Evolutionary conservation across 2,329 filamentous ascomycete species (phyloP).

Genomic region (Alternaria tenuissima): DNA sequence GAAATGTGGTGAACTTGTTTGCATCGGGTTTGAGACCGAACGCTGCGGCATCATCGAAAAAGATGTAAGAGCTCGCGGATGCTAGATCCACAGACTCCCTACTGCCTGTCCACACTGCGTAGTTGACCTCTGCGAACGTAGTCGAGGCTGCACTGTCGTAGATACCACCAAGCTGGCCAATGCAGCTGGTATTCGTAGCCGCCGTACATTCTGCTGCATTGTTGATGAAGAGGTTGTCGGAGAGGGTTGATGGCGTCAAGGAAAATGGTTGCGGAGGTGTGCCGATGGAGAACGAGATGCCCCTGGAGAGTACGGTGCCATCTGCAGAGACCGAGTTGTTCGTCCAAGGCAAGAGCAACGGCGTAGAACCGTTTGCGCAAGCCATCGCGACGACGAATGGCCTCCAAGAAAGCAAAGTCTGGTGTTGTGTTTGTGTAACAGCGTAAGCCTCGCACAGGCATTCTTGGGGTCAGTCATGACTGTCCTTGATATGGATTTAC

Average conservation of each 20-base stretch:
- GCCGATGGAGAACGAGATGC: conserved; percentile 25
- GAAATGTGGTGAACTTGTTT: conserved; percentile 25
- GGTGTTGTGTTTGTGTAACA: conserved; percentile 1
- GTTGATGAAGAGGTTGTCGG: conserved; percentile 26
- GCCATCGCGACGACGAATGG: conserved; percentile 17
- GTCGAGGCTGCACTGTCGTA: conserved; percentile 25
- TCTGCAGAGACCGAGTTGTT: conserved; percentile 25
- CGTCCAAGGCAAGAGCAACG: conserved; percentile 28
- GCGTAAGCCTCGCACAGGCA: background rate
- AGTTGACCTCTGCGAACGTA: conserved; percentile 21
- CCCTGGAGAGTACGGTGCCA: conserved; percentile 23
- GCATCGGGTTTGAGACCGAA: conserved; percentile 24
- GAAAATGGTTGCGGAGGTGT: conserved; percentile 28
- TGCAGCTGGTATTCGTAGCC: conserved; percentile 26
- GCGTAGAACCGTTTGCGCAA: conserved; percentile 26
- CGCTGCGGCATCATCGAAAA: conserved; percentile 23
- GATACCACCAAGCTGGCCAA: conserved; percentile 26
- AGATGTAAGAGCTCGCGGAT: conserved; percentile 21
- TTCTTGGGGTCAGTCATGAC: conserved; percentile 3
- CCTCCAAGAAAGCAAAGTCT: conserved; percentile 2
- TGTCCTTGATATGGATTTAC: conserved; percentile 13
- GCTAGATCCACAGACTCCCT: conserved; percentile 23
- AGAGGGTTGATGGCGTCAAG: conserved; percentile 25
- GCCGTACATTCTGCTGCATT: conserved; percentile 23
- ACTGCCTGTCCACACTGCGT: conserved; percentile 25